A percentile compares a stretch with the other conserved stretches of the same genome.
Evolutionary conservation across 2,329 filamentous ascomycete species (phyloP).

Genomic region (Stachybotrys chartarum): DNA sequence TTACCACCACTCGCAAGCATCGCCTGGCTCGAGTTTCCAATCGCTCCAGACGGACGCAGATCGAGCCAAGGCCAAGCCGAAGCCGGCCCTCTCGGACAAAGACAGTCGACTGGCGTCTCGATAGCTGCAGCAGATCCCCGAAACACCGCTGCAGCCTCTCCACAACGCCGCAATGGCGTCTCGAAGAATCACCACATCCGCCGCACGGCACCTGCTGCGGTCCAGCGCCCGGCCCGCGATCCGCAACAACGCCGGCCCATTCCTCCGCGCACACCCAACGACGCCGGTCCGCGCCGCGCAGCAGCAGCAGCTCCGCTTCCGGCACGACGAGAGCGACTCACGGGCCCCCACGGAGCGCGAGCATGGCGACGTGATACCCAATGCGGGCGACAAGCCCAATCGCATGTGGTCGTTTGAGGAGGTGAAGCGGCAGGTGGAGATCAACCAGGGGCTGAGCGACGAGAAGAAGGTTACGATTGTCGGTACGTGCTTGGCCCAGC

Average conservation of each 20-base stretch:
- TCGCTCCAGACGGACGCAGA: no score
- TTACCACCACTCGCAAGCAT: no score
- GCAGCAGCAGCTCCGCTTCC: background rate
- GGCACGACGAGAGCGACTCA: background rate
- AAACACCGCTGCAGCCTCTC: no score
- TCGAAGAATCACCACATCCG: background rate
- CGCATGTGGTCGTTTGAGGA: slow-evolving; percentile 44
- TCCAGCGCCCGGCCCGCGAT: background rate
- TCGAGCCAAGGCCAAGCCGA: no score
- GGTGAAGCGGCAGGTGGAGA: slow-evolving; percentile 29
- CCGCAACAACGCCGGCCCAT: background rate
- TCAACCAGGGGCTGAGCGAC: slow-evolving; percentile 8
- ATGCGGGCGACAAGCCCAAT: background rate
- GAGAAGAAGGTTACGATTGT: slow-evolving; percentile 33
- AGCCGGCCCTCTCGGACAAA: background rate
- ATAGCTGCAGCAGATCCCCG: no score
- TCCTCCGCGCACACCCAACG: background rate
- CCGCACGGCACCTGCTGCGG: background rate
- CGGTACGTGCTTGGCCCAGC: slow-evolving; percentile 25
- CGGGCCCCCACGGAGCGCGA: background rate
- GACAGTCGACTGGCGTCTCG: background rate
- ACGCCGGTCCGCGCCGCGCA: background rate
- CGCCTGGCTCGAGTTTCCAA: no score
- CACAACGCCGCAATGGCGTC: background rate
- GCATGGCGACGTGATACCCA: background rate